Evolutionary conservation across 148 eudicot species (phyloP).

Genomic region (Camellia japonica): DNA sequence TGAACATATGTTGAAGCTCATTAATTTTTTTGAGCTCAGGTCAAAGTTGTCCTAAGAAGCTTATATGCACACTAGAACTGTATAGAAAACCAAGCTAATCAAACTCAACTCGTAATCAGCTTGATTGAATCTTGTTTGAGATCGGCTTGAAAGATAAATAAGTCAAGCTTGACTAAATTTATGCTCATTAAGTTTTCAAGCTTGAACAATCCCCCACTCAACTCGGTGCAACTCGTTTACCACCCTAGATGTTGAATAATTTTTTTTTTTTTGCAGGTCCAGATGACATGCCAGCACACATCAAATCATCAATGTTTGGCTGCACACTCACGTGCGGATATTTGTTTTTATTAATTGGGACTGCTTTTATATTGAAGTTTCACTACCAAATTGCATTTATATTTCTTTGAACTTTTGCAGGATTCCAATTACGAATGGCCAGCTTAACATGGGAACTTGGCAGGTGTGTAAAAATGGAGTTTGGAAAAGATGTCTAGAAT

Average conservation of each 20-base stretch:
- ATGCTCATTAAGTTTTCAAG: no score
- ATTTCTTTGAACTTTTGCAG: slow-evolving; percentile 35
- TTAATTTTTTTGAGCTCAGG: no score
- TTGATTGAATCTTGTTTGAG: no score
- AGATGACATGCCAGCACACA: slow-evolving; percentile 99
- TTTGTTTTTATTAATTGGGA: slow-evolving; percentile 9
- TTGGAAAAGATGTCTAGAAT: background rate
- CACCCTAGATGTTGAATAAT: background rate
- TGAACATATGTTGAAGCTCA: no score
- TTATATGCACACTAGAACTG: no score
- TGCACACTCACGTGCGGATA: slow-evolving; percentile 68
- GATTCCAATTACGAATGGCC: slow-evolving; percentile 87
- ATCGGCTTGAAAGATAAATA: no score
- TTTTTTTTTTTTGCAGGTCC: slow-evolving; percentile 56
- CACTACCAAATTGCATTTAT: slow-evolving; percentile 2
- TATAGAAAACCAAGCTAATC: no score
- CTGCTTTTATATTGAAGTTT: slow-evolving; percentile 8
- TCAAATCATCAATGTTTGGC: slow-evolving; percentile 97
- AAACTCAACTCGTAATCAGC: no score
- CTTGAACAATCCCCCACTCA: no score
- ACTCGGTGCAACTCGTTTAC: no score
- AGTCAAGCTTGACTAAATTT: no score
- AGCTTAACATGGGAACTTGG: slow-evolving; percentile 99
- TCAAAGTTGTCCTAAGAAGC: no score
- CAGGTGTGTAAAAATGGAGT: slow-evolving; percentile 50